Evolutionary conservation across 2,329 filamentous ascomycete genomes (phyloP).

Genomic region (Metarhizium album): DNA sequence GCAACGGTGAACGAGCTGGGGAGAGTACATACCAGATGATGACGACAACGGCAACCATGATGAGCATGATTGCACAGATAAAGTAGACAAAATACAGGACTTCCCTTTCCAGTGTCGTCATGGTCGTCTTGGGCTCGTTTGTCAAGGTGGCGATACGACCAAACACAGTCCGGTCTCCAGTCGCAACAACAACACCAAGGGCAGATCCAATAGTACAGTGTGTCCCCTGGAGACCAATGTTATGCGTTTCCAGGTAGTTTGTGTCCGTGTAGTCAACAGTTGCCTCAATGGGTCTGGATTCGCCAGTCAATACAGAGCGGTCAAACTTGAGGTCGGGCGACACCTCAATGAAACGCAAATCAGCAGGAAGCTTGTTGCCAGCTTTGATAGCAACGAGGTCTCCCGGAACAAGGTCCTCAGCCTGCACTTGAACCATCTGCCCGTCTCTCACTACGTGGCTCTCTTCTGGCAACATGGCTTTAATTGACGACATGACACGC

Average conservation of each 20-base stretch:
- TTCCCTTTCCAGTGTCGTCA: slow-evolving; percentile 63
- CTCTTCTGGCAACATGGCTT: slow-evolving; percentile 66
- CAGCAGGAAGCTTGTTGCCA: slow-evolving; percentile 64
- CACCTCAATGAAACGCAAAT: slow-evolving; percentile 58
- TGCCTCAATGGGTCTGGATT: slow-evolving; percentile 53
- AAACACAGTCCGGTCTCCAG: slow-evolving; percentile 64
- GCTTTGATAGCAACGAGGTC: slow-evolving; percentile 58
- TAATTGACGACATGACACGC: slow-evolving; percentile 69
- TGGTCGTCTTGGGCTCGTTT: slow-evolving; percentile 53
- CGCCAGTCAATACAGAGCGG: slow-evolving; percentile 59
- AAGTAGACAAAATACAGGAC: slow-evolving; percentile 62
- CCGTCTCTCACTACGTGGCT: slow-evolving; percentile 56
- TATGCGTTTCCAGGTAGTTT: slow-evolving; percentile 68
- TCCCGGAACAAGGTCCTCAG: slow-evolving; percentile 57
- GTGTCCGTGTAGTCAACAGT: slow-evolving; percentile 56
- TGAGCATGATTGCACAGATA: slow-evolving; percentile 56
- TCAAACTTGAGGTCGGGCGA: slow-evolving; percentile 64
- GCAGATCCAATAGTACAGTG: slow-evolving; percentile 62
- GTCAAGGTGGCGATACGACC: slow-evolving; percentile 65
- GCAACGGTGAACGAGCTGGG: neutral
- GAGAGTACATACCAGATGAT: slow-evolving; percentile 46
- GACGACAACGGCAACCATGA: slow-evolving; percentile 54
- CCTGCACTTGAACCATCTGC: slow-evolving; percentile 34
- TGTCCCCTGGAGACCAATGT: slow-evolving; percentile 69
- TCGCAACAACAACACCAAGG: slow-evolving; percentile 58